Evolutionary conservation across 768 basidiomycete species (phyloP).

Genomic region (Sarcodon sp.): DNA sequence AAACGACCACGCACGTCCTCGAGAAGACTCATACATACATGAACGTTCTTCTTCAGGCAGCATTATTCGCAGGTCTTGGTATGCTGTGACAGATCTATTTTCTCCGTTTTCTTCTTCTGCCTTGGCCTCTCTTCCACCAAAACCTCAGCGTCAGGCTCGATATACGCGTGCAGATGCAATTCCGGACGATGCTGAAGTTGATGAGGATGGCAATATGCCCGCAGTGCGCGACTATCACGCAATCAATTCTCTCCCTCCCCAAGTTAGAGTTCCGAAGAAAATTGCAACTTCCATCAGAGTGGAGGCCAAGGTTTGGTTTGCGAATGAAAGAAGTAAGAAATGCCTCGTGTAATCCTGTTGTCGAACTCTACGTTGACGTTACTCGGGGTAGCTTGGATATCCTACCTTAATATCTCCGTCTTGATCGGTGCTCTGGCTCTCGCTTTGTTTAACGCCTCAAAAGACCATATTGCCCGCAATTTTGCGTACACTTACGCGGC

Average conservation of each 20-base stretch:
- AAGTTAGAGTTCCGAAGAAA: slow-evolving; percentile 72
- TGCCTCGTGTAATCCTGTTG: slow-evolving; percentile 7
- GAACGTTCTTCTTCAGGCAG: slow-evolving; percentile 6
- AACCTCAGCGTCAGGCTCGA: slow-evolving; percentile 21
- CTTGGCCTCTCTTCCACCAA: slow-evolving; percentile 31
- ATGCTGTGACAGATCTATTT: slow-evolving; percentile 41
- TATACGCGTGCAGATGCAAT: slow-evolving; percentile 68
- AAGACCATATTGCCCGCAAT: slow-evolving; percentile 46
- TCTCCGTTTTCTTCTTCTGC: slow-evolving; percentile 64
- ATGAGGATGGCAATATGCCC: slow-evolving; percentile 40
- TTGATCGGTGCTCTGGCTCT: slow-evolving; percentile 77
- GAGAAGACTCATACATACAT: slow-evolving; percentile 1
- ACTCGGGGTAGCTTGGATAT: slow-evolving; percentile 61
- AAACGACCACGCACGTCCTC: not conserved
- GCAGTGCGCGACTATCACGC: slow-evolving; percentile 65
- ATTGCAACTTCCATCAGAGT: slow-evolving; percentile 73
- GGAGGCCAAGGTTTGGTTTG: slow-evolving; percentile 96
- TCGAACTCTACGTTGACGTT: not conserved
- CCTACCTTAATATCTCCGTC: slow-evolving; percentile 81
- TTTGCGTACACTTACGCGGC: slow-evolving; percentile 80
- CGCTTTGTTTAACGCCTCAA: slow-evolving; percentile 81
- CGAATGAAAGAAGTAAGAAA: slow-evolving; percentile 78
- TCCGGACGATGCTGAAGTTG: slow-evolving; percentile 37
- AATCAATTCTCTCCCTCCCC: slow-evolving; percentile 49
- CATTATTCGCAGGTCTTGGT: slow-evolving; percentile 47